phyloP scores from a whole-genome alignment of 2,329 filamentous ascomycete species.

The Pochonia chlamydosporia region DNA sequence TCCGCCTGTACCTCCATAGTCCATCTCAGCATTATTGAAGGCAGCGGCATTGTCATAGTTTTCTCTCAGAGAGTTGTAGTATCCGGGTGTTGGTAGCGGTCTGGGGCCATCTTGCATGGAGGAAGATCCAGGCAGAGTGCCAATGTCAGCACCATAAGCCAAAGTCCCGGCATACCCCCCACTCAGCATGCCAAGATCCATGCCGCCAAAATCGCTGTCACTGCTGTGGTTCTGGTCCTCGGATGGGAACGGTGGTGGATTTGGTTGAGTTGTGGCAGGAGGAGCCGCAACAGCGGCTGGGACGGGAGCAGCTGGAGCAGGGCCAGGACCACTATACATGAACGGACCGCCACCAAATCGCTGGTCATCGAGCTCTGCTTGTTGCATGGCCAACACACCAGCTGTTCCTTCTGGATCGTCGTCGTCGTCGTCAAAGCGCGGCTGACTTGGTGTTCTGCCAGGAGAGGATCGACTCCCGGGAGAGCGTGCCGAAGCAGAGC shows the following conservation, averaged over 20 bases:
- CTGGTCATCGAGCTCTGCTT: constrained; percentile 74
- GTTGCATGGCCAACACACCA: constrained; percentile 74
- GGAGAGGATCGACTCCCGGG: constrained; percentile 15
- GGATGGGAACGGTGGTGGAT: constrained; percentile 37
- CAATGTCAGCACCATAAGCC: constrained; percentile 43
- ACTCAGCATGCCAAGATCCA: constrained; percentile 70
- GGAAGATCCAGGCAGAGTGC: constrained; percentile 31
- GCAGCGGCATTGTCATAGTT: constrained; percentile 28
- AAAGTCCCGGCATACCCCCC: constrained; percentile 59
- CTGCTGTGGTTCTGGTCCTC: constrained; percentile 48
- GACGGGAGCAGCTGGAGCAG: not conserved
- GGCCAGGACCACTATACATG: constrained; percentile 15
- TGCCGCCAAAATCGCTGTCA: constrained; percentile 64
- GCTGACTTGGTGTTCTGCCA: constrained; percentile 2
- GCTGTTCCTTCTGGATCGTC: constrained; percentile 85
- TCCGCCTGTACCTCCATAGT: constrained; percentile 87
- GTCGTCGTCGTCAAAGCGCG: constrained; percentile 46
- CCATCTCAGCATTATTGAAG: constrained; percentile 63
- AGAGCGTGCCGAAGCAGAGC: constrained; percentile 43
- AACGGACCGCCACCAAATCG: constrained; percentile 30
- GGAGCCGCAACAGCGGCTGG: not conserved
- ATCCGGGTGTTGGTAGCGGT: constrained; percentile 41
- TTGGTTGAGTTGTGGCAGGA: constrained; percentile 14
- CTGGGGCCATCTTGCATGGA: constrained; percentile 39
- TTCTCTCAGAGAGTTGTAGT: constrained; percentile 20